Evolutionary conservation across 495 filamentous ascomycete genomes (phyloP), one percentile per base, ranked within the genome.

Genomic region (Daldinia bambusicola): DNA sequence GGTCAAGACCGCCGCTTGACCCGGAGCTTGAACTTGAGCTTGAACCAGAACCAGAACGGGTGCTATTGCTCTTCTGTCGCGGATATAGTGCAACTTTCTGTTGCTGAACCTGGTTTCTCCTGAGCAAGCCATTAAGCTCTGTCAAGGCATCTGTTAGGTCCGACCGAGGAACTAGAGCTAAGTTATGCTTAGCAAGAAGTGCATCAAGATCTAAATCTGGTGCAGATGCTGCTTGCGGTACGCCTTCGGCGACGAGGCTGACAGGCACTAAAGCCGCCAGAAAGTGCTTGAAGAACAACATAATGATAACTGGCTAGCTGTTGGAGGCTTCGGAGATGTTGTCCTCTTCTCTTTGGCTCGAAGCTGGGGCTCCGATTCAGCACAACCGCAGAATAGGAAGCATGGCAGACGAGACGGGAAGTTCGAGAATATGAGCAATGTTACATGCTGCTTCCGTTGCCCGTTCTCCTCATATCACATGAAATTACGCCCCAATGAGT

Each of bases 111-210:
- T 75, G 70, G 45, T 75, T 77, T 48, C 69, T 75, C 61, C 72
- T 72, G 10, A 80, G 72, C 50, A 80, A 63, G 40, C 66, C 71
- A 48, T 76, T 80, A 63, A 80, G 74, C 56, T 80, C 78, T 7
- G 74, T 79, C 61, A 80, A 41, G 5, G 77, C 77, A 62, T 80
- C 78, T 41, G 78, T 78, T 26, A 80, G 77, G 26, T 80, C 77
- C 59, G 76, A 74, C 30, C 77, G 72, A 43, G 78, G 78, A 6
- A 80, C 78, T 50, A 80, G 68, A 31, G 77, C 78, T 13, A 80
- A 61, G 45, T 79, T 77, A 57, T 80, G 75, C 66, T 71, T 80
- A 40, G 72, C 75, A 14, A 80, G 69, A 36, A 76, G 34, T 1
- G 69, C 74, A 34, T 78, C 76, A 18, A 78, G 70, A 0, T 74